Base-by-base conservation (phyloP, 495 filamentous ascomycete species). In the Aspergillus nidulans region DNA sequence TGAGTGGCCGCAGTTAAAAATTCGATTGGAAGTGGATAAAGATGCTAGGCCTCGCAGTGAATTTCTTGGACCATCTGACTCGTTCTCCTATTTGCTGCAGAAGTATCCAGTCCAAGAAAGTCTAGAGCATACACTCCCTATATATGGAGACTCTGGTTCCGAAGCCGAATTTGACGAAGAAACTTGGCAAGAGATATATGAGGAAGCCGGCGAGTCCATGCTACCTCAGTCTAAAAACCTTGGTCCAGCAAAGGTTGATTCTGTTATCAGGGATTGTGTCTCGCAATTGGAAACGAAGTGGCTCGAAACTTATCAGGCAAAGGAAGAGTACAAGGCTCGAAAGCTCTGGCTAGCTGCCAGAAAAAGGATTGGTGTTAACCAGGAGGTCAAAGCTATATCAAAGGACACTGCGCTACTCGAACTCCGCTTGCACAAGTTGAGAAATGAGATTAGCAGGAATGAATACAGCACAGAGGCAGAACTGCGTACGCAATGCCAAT, bases 111-210 rank as follows among this genome's bases (percentile, higher is more conserved):
- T 48, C 41, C 30, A 59, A 59, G 68, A 63, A 7, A 56, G 69
- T 30, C 66, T 68, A 23, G 81, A 84, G 12, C 71, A 82, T 12
- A 53, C 77, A 16, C 69, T 87, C 4, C 84, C 91, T 12, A 4
- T 78, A 0, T 87, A 82, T 58, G 87, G 86, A 23, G 85, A 92
- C 1, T 92, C 82, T 0, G 77, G 70, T 3, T 79, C 76, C 9
- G 81, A 84, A 46, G 71, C 66, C 1, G 77, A 78, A 41, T 82
- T 74, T 44, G 79, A 84, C 43, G 57, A 73, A 10, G 73, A 79
- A 1, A 86, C 82, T 0, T 88, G 76, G 81, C 65, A 64, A 12
- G 89, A 91, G 58, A 85, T 86, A 9, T 68, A 83, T 40, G 67
- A 78, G 16, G 87, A 91, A 57, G 62, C 62, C 21, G 28, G 59